Base-by-base conservation (phyloP, 1,284 basidiomycete genomes). In the Ganoderma multipileum region DNA sequence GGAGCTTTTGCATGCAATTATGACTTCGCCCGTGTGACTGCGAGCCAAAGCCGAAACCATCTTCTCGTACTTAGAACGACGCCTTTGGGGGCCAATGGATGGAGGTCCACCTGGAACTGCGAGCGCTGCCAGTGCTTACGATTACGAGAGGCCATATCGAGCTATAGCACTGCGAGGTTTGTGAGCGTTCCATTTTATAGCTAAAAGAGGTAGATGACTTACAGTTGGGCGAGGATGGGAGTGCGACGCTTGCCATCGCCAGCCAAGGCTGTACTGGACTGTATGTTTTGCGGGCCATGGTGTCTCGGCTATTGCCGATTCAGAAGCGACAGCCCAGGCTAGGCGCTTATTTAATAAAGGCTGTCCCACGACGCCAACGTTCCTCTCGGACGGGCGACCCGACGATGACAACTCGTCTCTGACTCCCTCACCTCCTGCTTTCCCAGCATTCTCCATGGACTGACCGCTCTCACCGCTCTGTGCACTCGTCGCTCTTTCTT, bases 61-160 rank as follows among this genome's bases (percentile, higher is more conserved):
- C n/a, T 54, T 50, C 0, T 65, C 58, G 33, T 59, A 65, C n/a
- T n/a, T n/a, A n/a, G n/a, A 9, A 65, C 33, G 9, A 61, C 26
- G 14, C 30, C 50, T 26, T 65, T 11, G 14, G 58, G 44, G 20
- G 42, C 64, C n/a, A 52, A n/a, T 11, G 38, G 23, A 30, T 20
- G 47, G 11, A 52, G 30, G 9, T 65, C 58, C 28, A 65, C 30
- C 20, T 65, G 64, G 33, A 11, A 33, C n/a, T n/a, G n/a, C 3
- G 55, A 36, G 20, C 55, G 55, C n/a, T 58, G 33, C 33, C 33
- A n/a, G n/a, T n/a, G 55, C 6, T 20, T 33, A n/a, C 20, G 33
- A 38, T 38, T 38, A 9, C 9, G 33, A 16, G 55, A 23, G 11
- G 55, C 9, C 55, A 58, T 58, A 20, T 23, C 20, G 33, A 38